Conservation (phyloP, 805 yeast genomes). For the Diddensiella caesifluorescens region DNA sequence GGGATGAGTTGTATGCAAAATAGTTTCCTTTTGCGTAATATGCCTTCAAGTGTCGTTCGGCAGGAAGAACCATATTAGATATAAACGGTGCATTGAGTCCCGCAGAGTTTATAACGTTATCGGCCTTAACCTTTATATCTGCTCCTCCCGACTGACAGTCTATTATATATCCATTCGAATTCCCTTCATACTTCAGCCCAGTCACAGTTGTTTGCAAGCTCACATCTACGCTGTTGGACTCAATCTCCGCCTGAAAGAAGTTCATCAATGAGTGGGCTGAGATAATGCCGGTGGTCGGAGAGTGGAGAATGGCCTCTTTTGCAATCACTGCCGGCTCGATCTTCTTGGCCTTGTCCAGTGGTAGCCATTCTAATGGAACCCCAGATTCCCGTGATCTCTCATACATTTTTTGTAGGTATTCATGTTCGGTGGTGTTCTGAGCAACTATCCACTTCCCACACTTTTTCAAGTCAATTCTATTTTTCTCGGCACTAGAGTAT, state of each 20-base stretch:
- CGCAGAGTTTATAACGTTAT: constrained; percentile 67
- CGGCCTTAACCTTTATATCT: constrained; percentile 35
- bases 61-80: constrained; percentile 64
- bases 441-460: constrained; percentile 87
- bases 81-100: constrained; percentile 73
- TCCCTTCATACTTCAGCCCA: constrained; percentile 28
- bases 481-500: constrained; percentile 42
- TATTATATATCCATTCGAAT: constrained; percentile 23
- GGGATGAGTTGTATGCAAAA: constrained; percentile 48
- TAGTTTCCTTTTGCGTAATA: constrained; percentile 84
- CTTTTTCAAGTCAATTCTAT: constrained; percentile 51
- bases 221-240: constrained; percentile 56
- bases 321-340: constrained; percentile 69
- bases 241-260: constrained; percentile 50
- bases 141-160: constrained; percentile 17
- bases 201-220: constrained; percentile 58
- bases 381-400: constrained; percentile 45
- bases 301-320: constrained; percentile 52
- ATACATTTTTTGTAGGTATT: constrained; percentile 51
- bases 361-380: constrained; percentile 55
- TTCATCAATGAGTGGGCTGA: constrained; percentile 74
- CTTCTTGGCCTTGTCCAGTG: constrained; percentile 39
- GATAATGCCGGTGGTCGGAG: constrained; percentile 81
- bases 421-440: constrained; percentile 58
- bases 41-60: constrained; percentile 49